A percentile compares a stretch with the other conserved stretches of the same genome.
Conservation (phyloP, 495 filamentous ascomycete species). For the Chaetomium cochliodes region DNA sequence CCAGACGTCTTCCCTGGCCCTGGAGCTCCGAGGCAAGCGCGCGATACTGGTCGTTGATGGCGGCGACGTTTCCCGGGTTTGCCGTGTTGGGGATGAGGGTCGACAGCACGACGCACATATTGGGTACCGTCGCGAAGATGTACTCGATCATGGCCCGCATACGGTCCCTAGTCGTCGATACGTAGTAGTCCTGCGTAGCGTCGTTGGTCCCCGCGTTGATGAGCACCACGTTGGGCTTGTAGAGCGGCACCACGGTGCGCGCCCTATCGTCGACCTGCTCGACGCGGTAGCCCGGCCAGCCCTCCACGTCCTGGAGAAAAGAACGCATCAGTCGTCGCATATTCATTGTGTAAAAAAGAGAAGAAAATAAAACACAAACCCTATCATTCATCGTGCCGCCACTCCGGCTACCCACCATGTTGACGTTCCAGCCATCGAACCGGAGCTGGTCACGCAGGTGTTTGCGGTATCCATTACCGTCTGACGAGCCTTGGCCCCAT, state of each 20-base stretch:
- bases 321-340: slow-evolving; percentile 12
- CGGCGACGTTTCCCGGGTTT: not conserved
- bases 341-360: not conserved
- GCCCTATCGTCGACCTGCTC: slow-evolving; percentile 34
- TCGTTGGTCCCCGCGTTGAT: slow-evolving; percentile 50
- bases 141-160: slow-evolving; percentile 35
- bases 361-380: slow-evolving; percentile 26
- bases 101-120: slow-evolving; percentile 46
- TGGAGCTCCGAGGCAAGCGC: not conserved
- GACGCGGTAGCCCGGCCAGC: slow-evolving; percentile 44
- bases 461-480: slow-evolving; percentile 44
- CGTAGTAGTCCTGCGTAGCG: slow-evolving; percentile 26
- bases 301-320: slow-evolving; percentile 43
- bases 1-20: not conserved
- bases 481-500: slow-evolving; percentile 39
- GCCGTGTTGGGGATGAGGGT: slow-evolving; percentile 37
- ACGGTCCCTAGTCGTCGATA: slow-evolving; percentile 28
- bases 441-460: slow-evolving; percentile 28
- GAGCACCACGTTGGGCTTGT: slow-evolving; percentile 48
- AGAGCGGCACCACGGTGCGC: slow-evolving; percentile 17
- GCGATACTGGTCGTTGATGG: slow-evolving; percentile 11
- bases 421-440: slow-evolving; percentile 34
- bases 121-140: slow-evolving; percentile 39
- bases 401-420: slow-evolving; percentile 48
- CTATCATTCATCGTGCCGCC: slow-evolving; percentile 51